Conservation (phyloP, 257 asterid genomes). For the Cynanchum wilfordii region DNA sequence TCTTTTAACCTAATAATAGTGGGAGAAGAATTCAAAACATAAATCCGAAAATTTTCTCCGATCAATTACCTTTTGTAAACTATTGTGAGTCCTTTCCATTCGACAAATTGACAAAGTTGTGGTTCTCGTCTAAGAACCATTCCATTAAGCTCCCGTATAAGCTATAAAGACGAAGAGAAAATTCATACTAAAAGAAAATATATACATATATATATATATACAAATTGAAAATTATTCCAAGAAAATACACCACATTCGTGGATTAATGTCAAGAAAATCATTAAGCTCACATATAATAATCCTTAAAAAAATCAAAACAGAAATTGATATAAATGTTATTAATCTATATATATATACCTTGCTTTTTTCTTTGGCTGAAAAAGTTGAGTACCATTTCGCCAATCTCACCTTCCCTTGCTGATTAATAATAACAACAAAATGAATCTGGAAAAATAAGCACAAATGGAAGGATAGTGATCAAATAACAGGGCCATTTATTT, state of each 20-base stretch:
- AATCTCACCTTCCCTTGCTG: constrained; percentile 5
- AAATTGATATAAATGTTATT: background rate
- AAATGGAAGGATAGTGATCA: background rate
- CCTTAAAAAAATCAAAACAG: background rate
- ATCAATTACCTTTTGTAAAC: background rate
- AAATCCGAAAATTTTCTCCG: background rate
- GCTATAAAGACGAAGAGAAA: background rate
- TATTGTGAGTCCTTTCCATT: constrained; percentile 2
- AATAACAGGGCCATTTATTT: too few relatives aligned
- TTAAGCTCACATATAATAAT: too few relatives aligned
- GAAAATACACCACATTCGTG: too few relatives aligned
- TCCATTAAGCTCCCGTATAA: constrained; percentile 1
- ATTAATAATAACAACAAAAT: background rate
- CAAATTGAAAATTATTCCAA: too few relatives aligned
- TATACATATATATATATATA: too few relatives aligned
- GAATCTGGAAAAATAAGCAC: constrained; percentile 1
- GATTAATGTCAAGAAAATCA: too few relatives aligned
- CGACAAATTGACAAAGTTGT: constrained; percentile 2
- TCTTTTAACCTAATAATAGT: too few relatives aligned
- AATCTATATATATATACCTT: background rate
- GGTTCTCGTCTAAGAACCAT: background rate
- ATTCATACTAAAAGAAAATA: too few relatives aligned
- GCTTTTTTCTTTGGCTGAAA: background rate
- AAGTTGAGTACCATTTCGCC: constrained; percentile 5
- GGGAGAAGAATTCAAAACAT: background rate